Evolutionary conservation across 805 yeast species (phyloP).

Genomic region (Teunomyces panamensis): DNA sequence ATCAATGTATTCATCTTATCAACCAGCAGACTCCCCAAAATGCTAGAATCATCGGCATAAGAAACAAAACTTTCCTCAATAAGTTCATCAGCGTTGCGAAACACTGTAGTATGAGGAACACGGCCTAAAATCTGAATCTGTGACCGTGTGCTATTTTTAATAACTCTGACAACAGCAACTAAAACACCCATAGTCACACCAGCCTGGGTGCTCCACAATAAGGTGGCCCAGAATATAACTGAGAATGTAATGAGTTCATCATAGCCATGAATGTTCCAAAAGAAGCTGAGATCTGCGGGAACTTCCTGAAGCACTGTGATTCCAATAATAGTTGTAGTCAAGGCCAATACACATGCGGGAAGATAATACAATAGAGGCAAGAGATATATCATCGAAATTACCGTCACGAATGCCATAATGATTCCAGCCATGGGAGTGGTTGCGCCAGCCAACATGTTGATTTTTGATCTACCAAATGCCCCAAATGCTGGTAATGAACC

Average conservation of each 20-base stretch:
- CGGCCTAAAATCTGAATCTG: slow-evolving; percentile 46
- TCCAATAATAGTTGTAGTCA: slow-evolving; percentile 41
- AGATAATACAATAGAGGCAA: slow-evolving; percentile 23
- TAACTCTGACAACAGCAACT: slow-evolving; percentile 32
- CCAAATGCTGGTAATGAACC: slow-evolving; percentile 37
- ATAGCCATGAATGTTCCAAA: slow-evolving; percentile 20
- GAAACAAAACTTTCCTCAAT: slow-evolving; percentile 33
- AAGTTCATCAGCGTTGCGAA: slow-evolving; percentile 69
- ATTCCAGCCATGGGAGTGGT: slow-evolving; percentile 39
- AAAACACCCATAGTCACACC: slow-evolving; percentile 36
- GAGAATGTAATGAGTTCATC: slow-evolving; percentile 20
- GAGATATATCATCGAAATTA: slow-evolving; percentile 22
- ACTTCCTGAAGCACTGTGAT: slow-evolving; percentile 47
- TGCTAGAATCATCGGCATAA: neutral
- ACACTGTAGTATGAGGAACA: slow-evolving; percentile 46
- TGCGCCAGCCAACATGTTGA: slow-evolving; percentile 46
- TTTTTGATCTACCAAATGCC: slow-evolving; percentile 35
- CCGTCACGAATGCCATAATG: slow-evolving; percentile 27
- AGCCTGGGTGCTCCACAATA: slow-evolving; percentile 38
- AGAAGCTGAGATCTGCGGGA: slow-evolving; percentile 17
- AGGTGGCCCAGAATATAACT: slow-evolving; percentile 22
- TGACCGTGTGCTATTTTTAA: slow-evolving; percentile 40
- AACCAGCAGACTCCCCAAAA: slow-evolving; percentile 1
- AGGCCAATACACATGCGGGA: slow-evolving; percentile 34
- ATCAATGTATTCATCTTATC: slow-evolving; percentile 12